Evolutionary conservation across 441 rosid species (phyloP).

Genomic region (Erodium texanum): DNA sequence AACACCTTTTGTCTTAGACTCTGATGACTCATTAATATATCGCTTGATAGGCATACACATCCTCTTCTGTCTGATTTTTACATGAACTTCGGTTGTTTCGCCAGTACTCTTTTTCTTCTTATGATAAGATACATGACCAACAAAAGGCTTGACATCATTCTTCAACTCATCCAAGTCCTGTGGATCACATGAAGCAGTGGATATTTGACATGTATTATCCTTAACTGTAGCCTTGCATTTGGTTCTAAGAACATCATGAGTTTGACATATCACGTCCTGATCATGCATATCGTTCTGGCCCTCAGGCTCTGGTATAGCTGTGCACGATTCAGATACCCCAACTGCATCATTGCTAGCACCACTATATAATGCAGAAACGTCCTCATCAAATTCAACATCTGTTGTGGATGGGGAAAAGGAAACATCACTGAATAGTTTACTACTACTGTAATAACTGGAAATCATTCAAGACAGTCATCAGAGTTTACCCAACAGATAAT

Average conservation of each 20-base stretch:
- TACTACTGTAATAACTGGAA: not conserved
- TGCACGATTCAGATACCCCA: slow-evolving; percentile 49
- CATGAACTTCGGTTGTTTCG: slow-evolving; percentile 19
- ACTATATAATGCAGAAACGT: slow-evolving; percentile 38
- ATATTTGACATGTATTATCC: slow-evolving; percentile 11
- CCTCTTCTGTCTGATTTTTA: slow-evolving; percentile 28
- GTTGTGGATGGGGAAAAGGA: slow-evolving; percentile 15
- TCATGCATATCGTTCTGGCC: slow-evolving; percentile 19
- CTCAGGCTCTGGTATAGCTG: slow-evolving; percentile 31
- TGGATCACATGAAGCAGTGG: slow-evolving; percentile 18
- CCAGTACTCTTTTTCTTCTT: slow-evolving; percentile 33
- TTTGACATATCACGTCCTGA: slow-evolving; percentile 14
- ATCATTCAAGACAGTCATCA: slow-evolving; percentile 11
- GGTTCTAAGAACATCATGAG: slow-evolving; percentile 18
- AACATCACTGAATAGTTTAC: not conserved
- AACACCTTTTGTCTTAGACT: slow-evolving; percentile 19
- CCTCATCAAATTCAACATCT: slow-evolving; percentile 56
- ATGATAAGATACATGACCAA: slow-evolving; percentile 30
- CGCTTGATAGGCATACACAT: slow-evolving; percentile 40
- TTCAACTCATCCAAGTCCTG: slow-evolving; percentile 30
- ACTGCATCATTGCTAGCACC: slow-evolving; percentile 38
- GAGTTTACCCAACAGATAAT: slow-evolving; percentile 33
- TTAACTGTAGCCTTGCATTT: slow-evolving; percentile 21
- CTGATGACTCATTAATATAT: slow-evolving; percentile 45
- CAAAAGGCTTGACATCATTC: slow-evolving; percentile 40